Conservation (phyloP, 192 early-diverging fungal genomes). For the Coemansia sp. region DNA sequence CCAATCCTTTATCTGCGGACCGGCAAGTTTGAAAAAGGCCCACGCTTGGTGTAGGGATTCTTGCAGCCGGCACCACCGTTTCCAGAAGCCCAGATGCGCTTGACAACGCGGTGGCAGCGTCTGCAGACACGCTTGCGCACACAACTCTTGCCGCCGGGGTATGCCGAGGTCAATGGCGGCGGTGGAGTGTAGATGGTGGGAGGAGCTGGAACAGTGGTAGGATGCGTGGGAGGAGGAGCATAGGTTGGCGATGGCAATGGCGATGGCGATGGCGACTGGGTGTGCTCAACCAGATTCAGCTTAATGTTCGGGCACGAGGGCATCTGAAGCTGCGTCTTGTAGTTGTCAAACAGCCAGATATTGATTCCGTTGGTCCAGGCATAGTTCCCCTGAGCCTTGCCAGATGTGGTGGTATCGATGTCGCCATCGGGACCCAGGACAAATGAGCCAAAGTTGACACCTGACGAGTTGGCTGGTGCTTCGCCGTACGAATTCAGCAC, state of each 20-base stretch:
- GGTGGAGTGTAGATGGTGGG: neutral
- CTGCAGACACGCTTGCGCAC: slow-evolving; percentile 9
- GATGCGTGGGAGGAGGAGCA: too few relatives aligned
- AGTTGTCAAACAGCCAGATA: slow-evolving; percentile 37
- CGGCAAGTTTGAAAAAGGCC: neutral
- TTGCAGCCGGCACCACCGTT: neutral
- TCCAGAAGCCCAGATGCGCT: neutral
- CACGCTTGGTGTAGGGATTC: neutral
- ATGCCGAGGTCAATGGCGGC: neutral
- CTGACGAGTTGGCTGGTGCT: slow-evolving; percentile 1
- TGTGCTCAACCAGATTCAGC: slow-evolving; percentile 32
- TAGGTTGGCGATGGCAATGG: neutral
- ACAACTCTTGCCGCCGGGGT: neutral
- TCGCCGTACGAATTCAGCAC: slow-evolving; percentile 36
- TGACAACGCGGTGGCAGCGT: neutral
- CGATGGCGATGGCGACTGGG: neutral
- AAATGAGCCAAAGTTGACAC: slow-evolving; percentile 31
- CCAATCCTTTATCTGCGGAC: too few relatives aligned
- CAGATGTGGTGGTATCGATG: slow-evolving; percentile 21
- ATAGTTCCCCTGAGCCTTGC: slow-evolving; percentile 18
- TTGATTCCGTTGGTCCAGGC: slow-evolving; percentile 48
- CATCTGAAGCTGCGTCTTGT: slow-evolving; percentile 22
- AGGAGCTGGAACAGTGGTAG: too few relatives aligned
- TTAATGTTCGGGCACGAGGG: slow-evolving; percentile 44
- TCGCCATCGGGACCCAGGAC: slow-evolving; percentile 21